Evolutionary conservation across 1,139 yeast genomes (phyloP), one percentile per base, ranked within the genome.

Genomic region (Lodderomyces metapsilosis): DNA sequence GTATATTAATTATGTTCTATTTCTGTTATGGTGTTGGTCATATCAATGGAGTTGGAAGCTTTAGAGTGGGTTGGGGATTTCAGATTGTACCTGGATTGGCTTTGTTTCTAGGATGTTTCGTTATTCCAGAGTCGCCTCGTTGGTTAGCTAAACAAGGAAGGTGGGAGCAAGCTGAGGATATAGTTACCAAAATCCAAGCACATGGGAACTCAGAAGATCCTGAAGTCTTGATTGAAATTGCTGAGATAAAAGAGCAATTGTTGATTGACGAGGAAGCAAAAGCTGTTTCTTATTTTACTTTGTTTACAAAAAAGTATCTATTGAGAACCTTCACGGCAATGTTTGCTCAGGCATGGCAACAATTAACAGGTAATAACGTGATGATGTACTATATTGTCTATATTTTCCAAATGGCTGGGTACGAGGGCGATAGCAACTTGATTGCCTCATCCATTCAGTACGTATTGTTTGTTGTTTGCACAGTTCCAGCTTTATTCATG

Each of bases 101-200:
- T 4, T 65, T 84, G 42, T 62, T 80, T 43, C 6, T 58, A 34
- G 80, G 81, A 48, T 53, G 72, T 30, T 62, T 76, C 52, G 62
- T 78, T 49, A 64, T 84, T 46, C 88, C 85, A 15, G 91, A 84
- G 59, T 82, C 91, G 3, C 91, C 92, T 34, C 76, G 84, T 58
- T 84, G 88, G 88, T 67, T 77, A 49, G 84, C 82, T 11, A 71
- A 76, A 47, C 76, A 77, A 50, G 85, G 78, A 44, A 64, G 75
- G 50, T 80, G 85, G 82, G 87, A 82, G 17, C 82, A 81, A 48
- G 81, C 85, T 36, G 75, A 73, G 52, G 55, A 56, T 2, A 69
- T 80, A 41, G 74, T 82, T 40, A 64, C 84, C 20, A 59, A 62
- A 28, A 65, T 80, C 40, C 77, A 79, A 54, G 82, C 82, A 30